Base-by-base conservation (phyloP, 1,284 basidiomycete genomes). In the Schizophyllum amplum region DNA sequence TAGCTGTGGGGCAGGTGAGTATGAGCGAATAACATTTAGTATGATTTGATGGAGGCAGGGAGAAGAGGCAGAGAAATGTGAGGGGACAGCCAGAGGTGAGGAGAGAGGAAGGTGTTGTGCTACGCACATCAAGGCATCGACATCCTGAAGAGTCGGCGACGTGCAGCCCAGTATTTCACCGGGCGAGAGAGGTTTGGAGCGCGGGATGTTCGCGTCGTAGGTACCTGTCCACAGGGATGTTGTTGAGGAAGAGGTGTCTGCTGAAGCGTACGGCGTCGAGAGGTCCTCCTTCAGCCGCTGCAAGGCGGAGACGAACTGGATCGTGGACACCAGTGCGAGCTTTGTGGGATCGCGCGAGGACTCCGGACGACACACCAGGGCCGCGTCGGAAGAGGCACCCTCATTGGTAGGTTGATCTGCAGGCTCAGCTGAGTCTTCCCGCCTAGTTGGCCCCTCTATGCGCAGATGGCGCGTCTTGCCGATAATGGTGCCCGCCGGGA, bases 91-190 rank as follows among this genome's bases (percentile, higher is more conserved):
- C 50, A 42, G 24, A 27, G 52, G 54, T 5, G 53, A 24, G n/a
- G 33, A 55, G 46, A 33, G 57, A 55, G 33, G 13, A 42, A 42
- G 33, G 33, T 13, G 33, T 9, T 42, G 33, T 4, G 52, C 57
- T 7, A 74, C 86, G 61, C 72, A 95, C 92, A 98, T 76, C 22
- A 98, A 69, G 0, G 92, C 94, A 66, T 98, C 94, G 4, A 92
- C 83, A 63, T 90, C 84, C 11, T 71, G 67, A n/a, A 98, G 76
- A 52, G 79, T 81, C 2, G 97, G 97, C 11, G 97, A 94, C 0
- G 97, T 99, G 68, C 97, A 99, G 13, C 97, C 97, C 4, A 99
- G 73, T 47, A 99, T 93, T 71, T 99, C 97, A 46, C 97, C 97
- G 0, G 97, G 96, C 22, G 91, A 94, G 17, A 99, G 79, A 27